Evolutionary conservation across 2,329 filamentous ascomycete genomes (phyloP).

Genomic region (Claviceps digitariae): DNA sequence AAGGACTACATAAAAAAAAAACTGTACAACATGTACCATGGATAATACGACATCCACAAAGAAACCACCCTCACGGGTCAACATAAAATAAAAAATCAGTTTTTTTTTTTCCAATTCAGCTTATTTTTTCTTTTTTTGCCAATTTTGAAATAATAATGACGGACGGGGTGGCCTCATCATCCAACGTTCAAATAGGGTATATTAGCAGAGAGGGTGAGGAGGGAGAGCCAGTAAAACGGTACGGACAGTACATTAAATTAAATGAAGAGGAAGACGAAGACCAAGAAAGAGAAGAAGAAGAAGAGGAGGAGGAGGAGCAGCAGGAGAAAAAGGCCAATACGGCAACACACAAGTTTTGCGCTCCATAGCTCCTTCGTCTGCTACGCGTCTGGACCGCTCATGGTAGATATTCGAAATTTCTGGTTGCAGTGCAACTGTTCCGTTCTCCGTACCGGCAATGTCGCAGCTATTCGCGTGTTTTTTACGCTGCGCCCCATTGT

Average conservation of each 20-base stretch:
- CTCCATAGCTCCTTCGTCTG: not conserved
- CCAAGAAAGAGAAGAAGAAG: not conserved
- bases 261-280: not conserved
- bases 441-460: not conserved
- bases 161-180: not conserved
- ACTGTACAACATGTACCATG: not conserved
- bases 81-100: not conserved
- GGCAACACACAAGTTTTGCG: not conserved
- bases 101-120: too few species aligned
- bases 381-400: not conserved
- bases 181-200: conserved; percentile 9
- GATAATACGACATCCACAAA: not conserved
- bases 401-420: not conserved
- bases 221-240: too few species aligned
- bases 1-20: conserved; percentile 2
- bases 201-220: not conserved
- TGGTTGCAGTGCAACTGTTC: not conserved
- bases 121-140: not conserved
- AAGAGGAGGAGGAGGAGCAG: not conserved
- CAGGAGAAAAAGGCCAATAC: not conserved
- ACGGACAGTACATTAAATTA: too few species aligned
- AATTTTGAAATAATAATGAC: not conserved
- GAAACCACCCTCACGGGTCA: not conserved
- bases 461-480: not conserved
- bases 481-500: not conserved